These are phyloP conservation scores for Wickerhamiella lipophila DNA, from an alignment of 805 yeast genomes.

Conservation along the genomic window DNA sequence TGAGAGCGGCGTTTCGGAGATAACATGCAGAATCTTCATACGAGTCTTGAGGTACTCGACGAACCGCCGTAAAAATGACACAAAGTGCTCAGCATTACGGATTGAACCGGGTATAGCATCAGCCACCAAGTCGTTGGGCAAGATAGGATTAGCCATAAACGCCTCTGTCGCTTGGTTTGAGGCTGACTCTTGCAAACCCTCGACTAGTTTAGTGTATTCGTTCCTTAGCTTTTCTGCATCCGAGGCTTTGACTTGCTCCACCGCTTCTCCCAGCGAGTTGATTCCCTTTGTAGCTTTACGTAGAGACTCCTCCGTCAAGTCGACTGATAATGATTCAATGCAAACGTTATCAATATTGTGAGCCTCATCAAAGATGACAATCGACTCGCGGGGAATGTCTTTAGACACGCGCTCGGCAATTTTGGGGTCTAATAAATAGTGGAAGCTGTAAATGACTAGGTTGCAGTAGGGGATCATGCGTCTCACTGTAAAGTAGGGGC, in stretches of 20 bases:
- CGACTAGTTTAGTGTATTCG: slow-evolving; percentile 84
- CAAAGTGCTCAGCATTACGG: slow-evolving; percentile 91
- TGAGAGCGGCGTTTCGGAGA: slow-evolving; percentile 93
- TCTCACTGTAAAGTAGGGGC: slow-evolving; percentile 96
- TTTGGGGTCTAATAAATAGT: slow-evolving; percentile 90
- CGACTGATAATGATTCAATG: slow-evolving; percentile 85
- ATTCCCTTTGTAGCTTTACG: slow-evolving; percentile 85
- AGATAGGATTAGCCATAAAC: slow-evolving; percentile 75
- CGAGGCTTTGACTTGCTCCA: slow-evolving; percentile 69
- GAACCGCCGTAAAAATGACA: slow-evolving; percentile 81
- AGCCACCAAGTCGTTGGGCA: slow-evolving; percentile 70
- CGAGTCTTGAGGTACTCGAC: slow-evolving; percentile 91
- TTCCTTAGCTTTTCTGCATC: slow-evolving; percentile 77
- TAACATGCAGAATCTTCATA: slow-evolving; percentile 94
- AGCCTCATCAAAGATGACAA: slow-evolving; percentile 95
- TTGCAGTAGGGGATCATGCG: slow-evolving; percentile 91
- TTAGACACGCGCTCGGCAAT: slow-evolving; percentile 90
- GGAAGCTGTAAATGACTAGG: slow-evolving; percentile 90
- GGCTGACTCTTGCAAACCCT: slow-evolving; percentile 77
- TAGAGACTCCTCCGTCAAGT: slow-evolving; percentile 78
- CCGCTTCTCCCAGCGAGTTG: slow-evolving; percentile 56
- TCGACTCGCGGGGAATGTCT: slow-evolving; percentile 83
- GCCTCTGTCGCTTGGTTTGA: slow-evolving; percentile 46
- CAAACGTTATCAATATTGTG: slow-evolving; percentile 98
- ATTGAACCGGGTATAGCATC: slow-evolving; percentile 98